Evolutionary conservation across 1,284 basidiomycete genomes (phyloP), one percentile per base, ranked within the genome.

Genomic region (Chondrostereum purpureum): DNA sequence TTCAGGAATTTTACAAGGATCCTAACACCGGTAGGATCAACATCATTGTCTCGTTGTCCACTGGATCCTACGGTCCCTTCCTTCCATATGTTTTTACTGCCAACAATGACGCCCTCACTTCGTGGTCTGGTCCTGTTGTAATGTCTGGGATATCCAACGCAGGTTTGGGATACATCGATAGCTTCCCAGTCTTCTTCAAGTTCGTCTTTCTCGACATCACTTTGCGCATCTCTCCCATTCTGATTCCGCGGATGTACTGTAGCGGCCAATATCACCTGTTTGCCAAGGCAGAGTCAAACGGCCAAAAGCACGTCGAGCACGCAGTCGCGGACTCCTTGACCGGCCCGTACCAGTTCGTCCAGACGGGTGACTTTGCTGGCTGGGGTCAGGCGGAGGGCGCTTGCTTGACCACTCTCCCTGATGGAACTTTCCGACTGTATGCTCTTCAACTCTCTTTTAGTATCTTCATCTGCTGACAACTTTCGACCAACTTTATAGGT

Each of bases 1-100:
- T 42, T 2, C 41, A 64, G 61, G 63, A 64, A 57, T 65, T 63
- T 51, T 65, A 64, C 52, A 63, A 63, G 45, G 63, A 65, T 43
- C 59, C 63, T 4, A 59, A 52, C 38, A 63, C 59, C 0, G 61
- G 62, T 10, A 57, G 55, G 40, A 39, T 64, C 38, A 62, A 63
- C 46, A 60, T 64, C 38, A 54, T 65, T 18, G 62, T 64, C 5
- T 64, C 62, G 1, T 53, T 65, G 8, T 65, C 63, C 5, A 65
- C 63, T 1, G 62, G 63, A 14, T 61, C 58, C 41, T 63, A 61
- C 48, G 63, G 62, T 1, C 63, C 63, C 12, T 65, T 64, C 57
- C 54, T 62, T 17, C 63, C 63, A 4, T 64, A 64, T 45, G 62
- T 55, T 10, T 64, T 59, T 50, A 63, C 62, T 4, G 62, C 63